Conservation (phyloP, 192 early-diverging fungal species). For the Borealophlyctis nickersoniae region DNA sequence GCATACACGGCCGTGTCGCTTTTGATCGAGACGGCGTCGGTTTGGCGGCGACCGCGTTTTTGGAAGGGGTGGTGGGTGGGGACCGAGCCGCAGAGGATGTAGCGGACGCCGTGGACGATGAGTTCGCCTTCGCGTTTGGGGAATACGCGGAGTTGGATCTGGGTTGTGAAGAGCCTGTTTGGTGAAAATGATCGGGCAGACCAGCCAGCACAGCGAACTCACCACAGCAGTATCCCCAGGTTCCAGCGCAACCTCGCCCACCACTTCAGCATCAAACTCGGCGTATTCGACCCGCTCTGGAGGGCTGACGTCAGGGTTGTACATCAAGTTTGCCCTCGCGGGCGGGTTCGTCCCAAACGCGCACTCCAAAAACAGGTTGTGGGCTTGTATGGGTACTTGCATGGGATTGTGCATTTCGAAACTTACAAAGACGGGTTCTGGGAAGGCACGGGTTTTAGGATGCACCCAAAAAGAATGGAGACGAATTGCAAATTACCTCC, state of each 20-base stretch:
- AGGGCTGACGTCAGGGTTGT: conserved; percentile 26
- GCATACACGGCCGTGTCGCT: conserved; percentile 48
- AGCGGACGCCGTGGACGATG: conserved; percentile 70
- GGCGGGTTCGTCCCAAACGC: conserved; percentile 27
- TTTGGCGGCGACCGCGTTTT: conserved; percentile 67
- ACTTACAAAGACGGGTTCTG: conserved; percentile 70
- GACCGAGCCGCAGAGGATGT: conserved; percentile 73
- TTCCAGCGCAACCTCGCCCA: conserved; percentile 50
- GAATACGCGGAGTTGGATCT: conserved; percentile 67
- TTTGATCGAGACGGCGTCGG: conserved; percentile 38
- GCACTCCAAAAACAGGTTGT: conserved; percentile 58
- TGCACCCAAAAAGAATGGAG: not conserved
- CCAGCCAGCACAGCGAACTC: conserved; percentile 39
- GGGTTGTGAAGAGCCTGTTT: no score
- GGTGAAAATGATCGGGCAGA: no score
- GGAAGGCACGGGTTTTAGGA: conserved; percentile 7
- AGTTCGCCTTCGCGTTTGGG: conserved; percentile 76
- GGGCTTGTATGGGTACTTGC: conserved; percentile 63
- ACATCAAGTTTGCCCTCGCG: conserved; percentile 22
- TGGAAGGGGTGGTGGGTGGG: conserved; percentile 66
- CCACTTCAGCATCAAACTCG: conserved; percentile 60
- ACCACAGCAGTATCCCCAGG: no score
- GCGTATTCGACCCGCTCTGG: conserved; percentile 17
- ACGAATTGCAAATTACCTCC: conserved; percentile 51
- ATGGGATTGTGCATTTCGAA: conserved; percentile 70